These are phyloP conservation scores for Flaveria linearis DNA, from an alignment of 129 eudicot species.

Conservation along the genomic window DNA sequence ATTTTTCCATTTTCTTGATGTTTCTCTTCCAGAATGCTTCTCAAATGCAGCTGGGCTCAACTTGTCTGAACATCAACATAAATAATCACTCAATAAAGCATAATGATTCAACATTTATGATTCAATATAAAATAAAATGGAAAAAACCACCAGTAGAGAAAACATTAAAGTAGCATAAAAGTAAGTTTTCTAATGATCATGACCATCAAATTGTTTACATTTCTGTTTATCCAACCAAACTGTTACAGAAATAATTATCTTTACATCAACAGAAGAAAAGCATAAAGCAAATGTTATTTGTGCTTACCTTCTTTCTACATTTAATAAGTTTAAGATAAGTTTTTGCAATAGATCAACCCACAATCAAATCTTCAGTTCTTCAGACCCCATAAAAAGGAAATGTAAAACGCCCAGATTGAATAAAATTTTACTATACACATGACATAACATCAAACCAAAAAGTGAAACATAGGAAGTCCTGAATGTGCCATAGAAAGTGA, in stretches of 20 bases:
- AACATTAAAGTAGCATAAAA: not conserved
- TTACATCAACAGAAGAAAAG: constrained; percentile 7
- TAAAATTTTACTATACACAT: not conserved
- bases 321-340: too few relatives aligned
- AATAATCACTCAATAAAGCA: not conserved
- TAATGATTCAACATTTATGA: not conserved
- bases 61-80: constrained; percentile 46
- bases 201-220: not conserved
- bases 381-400: not conserved
- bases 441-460: not conserved
- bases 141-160: not conserved
- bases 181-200: not conserved
- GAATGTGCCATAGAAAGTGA: not conserved
- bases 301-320: too few relatives aligned
- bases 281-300: not conserved
- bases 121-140: not conserved
- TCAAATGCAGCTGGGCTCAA: constrained; percentile 80
- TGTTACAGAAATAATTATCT: not conserved
- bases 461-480: not conserved
- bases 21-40: constrained; percentile 86
- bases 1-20: constrained; percentile 73
- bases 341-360: too few relatives aligned
- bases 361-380: not conserved
- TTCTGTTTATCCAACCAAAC: constrained; percentile 1
- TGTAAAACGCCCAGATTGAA: not conserved